A percentile compares a stretch with the other conserved stretches of the same genome.
These are phyloP conservation scores for Suhomyces sp. DNA, from an alignment of 805 yeast species.

Conservation along the genomic window DNA sequence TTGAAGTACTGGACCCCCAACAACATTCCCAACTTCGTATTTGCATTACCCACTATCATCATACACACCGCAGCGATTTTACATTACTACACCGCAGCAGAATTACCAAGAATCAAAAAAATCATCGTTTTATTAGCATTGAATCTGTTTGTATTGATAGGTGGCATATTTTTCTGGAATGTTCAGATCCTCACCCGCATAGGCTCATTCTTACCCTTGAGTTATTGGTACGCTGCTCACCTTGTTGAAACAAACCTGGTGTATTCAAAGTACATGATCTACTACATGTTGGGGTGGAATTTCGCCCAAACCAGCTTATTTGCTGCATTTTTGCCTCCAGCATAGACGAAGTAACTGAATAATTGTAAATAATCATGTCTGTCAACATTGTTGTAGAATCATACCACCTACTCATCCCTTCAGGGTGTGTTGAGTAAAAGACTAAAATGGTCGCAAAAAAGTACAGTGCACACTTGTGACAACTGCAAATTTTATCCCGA, in stretches of 20 bases:
- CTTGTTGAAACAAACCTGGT: constrained; percentile 13
- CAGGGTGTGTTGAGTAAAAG: too few relatives aligned
- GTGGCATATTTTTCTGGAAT: constrained; percentile 67
- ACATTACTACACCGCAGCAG: constrained; percentile 38
- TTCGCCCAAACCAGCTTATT: constrained; percentile 68
- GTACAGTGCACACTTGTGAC: too few relatives aligned
- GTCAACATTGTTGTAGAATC: too few relatives aligned
- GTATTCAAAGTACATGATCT: constrained; percentile 23
- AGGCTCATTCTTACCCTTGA: constrained; percentile 72
- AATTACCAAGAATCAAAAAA: constrained; percentile 22
- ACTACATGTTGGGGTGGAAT: constrained; percentile 62
- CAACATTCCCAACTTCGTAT: constrained; percentile 78
- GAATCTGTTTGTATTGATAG: constrained; percentile 43
- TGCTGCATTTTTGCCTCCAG: constrained; percentile 90
- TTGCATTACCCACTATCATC: constrained; percentile 67
- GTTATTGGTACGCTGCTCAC: constrained; percentile 68
- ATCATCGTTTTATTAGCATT: constrained; percentile 41
- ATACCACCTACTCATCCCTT: too few relatives aligned
- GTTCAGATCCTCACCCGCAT: constrained; percentile 84
- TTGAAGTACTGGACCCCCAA: constrained; percentile 77
- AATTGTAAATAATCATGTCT: too few relatives aligned
- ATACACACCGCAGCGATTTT: constrained; percentile 43
- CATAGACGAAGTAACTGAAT: constrained; percentile 41
- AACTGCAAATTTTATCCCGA: constrained; percentile 10
- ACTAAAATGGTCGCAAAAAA: too few relatives aligned